phyloP scores from a whole-genome alignment of 1,284 basidiomycete genomes.

The Fomitopsis pinicola region DNA sequence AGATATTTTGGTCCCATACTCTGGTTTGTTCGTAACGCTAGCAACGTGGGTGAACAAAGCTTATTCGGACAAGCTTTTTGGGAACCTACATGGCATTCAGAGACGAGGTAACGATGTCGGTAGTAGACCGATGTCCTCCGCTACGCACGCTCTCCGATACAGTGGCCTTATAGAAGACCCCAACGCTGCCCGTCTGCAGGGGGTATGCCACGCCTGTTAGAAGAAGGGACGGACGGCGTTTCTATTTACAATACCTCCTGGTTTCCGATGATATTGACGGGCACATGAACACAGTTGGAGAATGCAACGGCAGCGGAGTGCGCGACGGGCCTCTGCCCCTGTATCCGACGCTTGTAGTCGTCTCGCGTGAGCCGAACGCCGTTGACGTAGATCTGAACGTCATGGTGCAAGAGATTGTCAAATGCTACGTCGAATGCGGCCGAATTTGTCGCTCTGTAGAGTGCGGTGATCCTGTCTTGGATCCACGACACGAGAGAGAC shows the following conservation, averaged over 20 bases:
- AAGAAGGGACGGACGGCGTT: background rate
- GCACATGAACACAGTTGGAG: constrained; percentile 20
- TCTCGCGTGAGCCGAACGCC: constrained; percentile 23
- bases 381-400: constrained; percentile 31
- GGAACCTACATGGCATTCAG: constrained; percentile 22
- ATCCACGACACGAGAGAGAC: constrained; percentile 33
- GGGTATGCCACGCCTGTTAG: background rate
- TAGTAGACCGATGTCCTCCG: constrained; percentile 14
- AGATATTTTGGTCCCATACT: background rate
- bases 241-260: constrained; percentile 12
- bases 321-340: constrained; percentile 18
- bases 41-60: background rate
- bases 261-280: constrained; percentile 9
- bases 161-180: constrained; percentile 21
- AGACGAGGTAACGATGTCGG: constrained; percentile 22
- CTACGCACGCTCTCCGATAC: constrained; percentile 19
- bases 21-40: background rate
- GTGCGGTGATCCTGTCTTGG: constrained; percentile 26
- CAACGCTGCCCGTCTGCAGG: constrained; percentile 23
- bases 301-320: constrained; percentile 16
- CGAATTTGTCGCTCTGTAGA: constrained; percentile 30
- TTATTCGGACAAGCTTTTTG: background rate
- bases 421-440: constrained; percentile 29
- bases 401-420: constrained; percentile 28
- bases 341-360: constrained; percentile 23